phyloP scores from a whole-genome alignment of 768 basidiomycete genomes.

The Clitopilus hobsonii region DNA sequence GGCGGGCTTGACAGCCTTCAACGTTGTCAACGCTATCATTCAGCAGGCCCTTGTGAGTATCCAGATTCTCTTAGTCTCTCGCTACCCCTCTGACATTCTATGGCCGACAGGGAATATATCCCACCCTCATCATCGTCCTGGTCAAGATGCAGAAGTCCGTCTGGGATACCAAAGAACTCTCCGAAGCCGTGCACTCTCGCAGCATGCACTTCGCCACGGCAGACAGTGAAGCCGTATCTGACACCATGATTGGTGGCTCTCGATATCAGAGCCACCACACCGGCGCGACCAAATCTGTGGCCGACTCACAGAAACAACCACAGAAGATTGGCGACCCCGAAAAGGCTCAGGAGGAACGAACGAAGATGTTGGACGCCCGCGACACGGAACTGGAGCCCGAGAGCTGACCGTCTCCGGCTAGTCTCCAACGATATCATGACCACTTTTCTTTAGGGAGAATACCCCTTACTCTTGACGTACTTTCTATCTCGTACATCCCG shows the following conservation, averaged over 20 bases:
- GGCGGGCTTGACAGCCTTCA: constrained; percentile 16
- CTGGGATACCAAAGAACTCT: constrained; percentile 20
- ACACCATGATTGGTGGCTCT: not conserved
- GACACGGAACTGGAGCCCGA: too few relatives aligned
- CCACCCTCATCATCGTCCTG: constrained; percentile 22
- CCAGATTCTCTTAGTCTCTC: not conserved
- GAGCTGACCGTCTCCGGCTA: too few relatives aligned
- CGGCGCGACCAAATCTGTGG: not conserved
- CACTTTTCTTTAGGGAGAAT: too few relatives aligned
- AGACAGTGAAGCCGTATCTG: not conserved
- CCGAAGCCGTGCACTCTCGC: constrained; percentile 1
- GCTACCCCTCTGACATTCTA: not conserved
- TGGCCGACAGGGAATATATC: constrained; percentile 22
- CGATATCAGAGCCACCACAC: not conserved
- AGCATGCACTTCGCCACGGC: not conserved
- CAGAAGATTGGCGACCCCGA: too few relatives aligned
- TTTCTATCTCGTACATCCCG: too few relatives aligned
- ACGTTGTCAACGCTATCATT: constrained; percentile 23
- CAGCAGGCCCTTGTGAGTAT: constrained; percentile 21
- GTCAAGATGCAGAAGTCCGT: constrained; percentile 22
- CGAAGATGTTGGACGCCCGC: too few relatives aligned
- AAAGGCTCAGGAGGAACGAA: too few relatives aligned
- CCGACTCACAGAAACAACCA: not conserved
- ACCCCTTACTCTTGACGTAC: too few relatives aligned
- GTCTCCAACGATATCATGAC: too few relatives aligned